These are phyloP conservation scores for Solanum etuberosum DNA, from an alignment of 257 asterid species.

Conservation along the genomic window DNA sequence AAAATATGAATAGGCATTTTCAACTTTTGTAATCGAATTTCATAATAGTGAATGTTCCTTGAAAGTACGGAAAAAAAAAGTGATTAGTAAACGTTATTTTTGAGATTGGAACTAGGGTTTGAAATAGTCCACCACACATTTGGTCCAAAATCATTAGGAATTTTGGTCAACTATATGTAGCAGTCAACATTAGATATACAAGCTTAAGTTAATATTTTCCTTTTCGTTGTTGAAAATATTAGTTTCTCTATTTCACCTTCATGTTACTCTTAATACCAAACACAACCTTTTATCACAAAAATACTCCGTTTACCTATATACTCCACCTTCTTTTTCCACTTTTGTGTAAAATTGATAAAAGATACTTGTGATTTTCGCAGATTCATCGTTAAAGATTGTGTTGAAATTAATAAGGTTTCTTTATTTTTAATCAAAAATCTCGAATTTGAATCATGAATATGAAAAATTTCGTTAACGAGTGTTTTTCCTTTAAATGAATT, in stretches of 20 bases:
- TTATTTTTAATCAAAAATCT: background rate
- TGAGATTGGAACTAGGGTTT: background rate
- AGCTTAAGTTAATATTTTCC: background rate
- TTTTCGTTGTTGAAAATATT: too few species aligned
- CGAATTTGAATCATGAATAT: background rate
- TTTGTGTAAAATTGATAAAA: background rate
- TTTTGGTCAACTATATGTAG: background rate
- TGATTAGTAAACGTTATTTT: background rate
- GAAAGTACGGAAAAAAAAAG: too few species aligned
- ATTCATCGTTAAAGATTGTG: conserved; percentile 8
- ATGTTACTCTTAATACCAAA: background rate
- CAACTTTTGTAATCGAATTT: background rate
- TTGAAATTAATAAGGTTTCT: rapidly evolving
- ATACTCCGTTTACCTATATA: background rate
- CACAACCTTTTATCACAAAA: background rate
- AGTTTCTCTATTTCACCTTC: background rate
- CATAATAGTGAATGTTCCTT: background rate
- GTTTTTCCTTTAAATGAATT: background rate
- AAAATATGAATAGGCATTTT: background rate
- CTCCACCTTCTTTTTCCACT: background rate
- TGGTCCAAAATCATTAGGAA: background rate
- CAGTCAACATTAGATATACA: too few species aligned
- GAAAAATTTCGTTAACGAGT: background rate
- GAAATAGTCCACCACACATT: background rate
- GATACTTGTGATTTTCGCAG: background rate